Evolutionary conservation across 768 basidiomycete genomes (phyloP), one percentile per base, ranked within the genome.

Genomic region (Termitomyces sp.): DNA sequence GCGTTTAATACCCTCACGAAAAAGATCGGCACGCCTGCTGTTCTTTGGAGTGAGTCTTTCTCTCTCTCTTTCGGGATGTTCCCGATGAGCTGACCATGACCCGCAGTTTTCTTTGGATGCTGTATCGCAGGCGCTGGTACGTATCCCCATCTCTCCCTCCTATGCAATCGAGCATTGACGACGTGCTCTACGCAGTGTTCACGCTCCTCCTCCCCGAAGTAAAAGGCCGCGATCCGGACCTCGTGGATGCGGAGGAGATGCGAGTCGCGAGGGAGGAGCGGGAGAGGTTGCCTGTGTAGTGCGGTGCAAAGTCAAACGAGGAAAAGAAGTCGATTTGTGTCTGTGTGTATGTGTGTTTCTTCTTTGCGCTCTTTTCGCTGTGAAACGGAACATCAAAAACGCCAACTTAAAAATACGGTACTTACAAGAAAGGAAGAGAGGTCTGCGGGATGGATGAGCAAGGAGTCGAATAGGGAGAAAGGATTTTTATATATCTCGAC

Each of bases 1-100:
- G 87, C 76, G 2, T 90, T 91, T 75, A 89, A 88, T 70, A 73
- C 77, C 1, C 76, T 90, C 32, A 79, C 76, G 24, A 63, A 78
- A 45, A 66, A 72, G n/a, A 80, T 89, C 58, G 89, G 89, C 18
- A 87, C 85, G 8, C 79, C 85, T 0, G 71, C 69, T 47, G 79
- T 86, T 8, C 76, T 91, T 6, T 90, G 89, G 87, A 89, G 87
- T 89, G 62, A 58, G 57, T n/a, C 62, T 79, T 6, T 2, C 1
- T 10, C 14, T 30, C 16, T 10, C 18, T n/a, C 14, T 14, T 5
- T 22, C 10, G 5, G 18, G n/a, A 18, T n/a, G 1, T 5, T 3
- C 20, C 1, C 14, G 22, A 5, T 5, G 48, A 55, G 26, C 33
- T 43, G 57, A 53, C 41, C 7, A 44, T 33, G 11, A 41, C 4